A percentile compares a stretch with the other conserved stretches of the same genome.
Conservation (phyloP, 1,139 yeast species). For the Spathaspora sp. region DNA sequence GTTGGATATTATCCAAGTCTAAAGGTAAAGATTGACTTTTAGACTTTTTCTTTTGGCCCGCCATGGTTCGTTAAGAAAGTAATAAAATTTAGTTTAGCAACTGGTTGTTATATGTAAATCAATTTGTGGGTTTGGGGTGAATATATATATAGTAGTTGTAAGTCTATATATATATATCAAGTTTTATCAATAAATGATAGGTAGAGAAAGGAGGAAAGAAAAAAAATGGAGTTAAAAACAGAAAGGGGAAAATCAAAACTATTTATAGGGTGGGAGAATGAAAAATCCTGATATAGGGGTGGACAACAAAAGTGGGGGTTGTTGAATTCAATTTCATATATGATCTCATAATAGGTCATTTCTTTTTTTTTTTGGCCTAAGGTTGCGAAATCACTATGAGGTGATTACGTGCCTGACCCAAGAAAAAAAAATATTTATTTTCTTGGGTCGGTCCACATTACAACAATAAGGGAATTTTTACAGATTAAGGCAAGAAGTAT, state of each 20-base stretch:
- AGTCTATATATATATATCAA: constrained; percentile 3
- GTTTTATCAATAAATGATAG: constrained; percentile 2
- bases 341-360: not conserved
- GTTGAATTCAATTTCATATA: not conserved
- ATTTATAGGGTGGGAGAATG: not conserved
- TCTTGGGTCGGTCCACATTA: not conserved
- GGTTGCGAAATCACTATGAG: constrained; percentile 2
- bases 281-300: not conserved
- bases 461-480: not conserved
- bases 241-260: not conserved
- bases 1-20: constrained; percentile 41
- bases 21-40: constrained; percentile 16
- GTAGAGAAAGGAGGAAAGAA: constrained; percentile 1
- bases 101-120: constrained; percentile 4
- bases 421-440: not conserved
- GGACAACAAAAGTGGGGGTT: not conserved
- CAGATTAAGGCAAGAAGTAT: not conserved
- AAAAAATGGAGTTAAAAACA: not conserved
- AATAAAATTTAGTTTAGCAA: not conserved
- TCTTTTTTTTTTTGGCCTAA: not conserved
- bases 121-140: constrained; percentile 4
- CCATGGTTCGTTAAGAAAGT: constrained; percentile 11
- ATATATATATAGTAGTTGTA: constrained; percentile 2
- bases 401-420: constrained; percentile 2
- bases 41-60: constrained; percentile 15